Evolutionary conservation across 2,329 filamentous ascomycete species (phyloP).

Genomic region (Anthostomella pinea): DNA sequence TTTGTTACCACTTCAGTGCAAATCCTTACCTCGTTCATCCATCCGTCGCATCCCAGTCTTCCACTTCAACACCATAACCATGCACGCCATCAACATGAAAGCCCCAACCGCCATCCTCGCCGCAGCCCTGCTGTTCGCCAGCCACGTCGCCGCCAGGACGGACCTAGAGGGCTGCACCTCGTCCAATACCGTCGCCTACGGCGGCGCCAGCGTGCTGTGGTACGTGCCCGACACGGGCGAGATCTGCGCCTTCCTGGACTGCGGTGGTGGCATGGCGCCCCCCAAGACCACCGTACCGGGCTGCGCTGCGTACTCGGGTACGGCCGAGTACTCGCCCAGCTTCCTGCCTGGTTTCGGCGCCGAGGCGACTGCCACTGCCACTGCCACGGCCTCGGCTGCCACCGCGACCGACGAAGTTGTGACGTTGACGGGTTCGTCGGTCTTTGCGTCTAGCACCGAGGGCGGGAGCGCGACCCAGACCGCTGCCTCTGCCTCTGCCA

Average conservation of each 20-base stretch:
- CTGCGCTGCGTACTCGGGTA: conserved; percentile 54
- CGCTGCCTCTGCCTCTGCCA: conserved; percentile 5
- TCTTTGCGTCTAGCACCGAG: no score
- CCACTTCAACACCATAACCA: neutral
- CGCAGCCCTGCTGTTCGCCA: conserved; percentile 26
- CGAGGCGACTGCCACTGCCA: conserved; percentile 7
- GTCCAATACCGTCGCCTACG: conserved; percentile 33
- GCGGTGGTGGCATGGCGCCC: conserved; percentile 64
- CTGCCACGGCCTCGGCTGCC: conserved; percentile 6
- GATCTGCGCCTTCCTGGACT: conserved; percentile 63
- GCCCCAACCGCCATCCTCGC: conserved; percentile 8
- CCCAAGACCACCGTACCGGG: conserved; percentile 62
- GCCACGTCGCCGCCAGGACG: conserved; percentile 40
- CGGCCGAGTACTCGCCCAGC: conserved; percentile 50
- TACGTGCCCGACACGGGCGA: conserved; percentile 63
- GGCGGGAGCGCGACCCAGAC: no score
- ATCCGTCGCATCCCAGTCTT: conserved; percentile 4
- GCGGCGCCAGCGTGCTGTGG: conserved; percentile 49
- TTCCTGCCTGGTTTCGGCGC: conserved; percentile 40
- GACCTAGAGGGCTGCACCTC: conserved; percentile 46
- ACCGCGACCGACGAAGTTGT: conserved; percentile 5
- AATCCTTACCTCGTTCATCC: neutral
- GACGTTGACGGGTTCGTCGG: conserved; percentile 4
- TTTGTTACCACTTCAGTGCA: neutral
- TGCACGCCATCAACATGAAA: conserved; percentile 12